Evolutionary conservation across 2,329 filamentous ascomycete genomes (phyloP).

Genomic region (Neocucurbitaria cava): DNA sequence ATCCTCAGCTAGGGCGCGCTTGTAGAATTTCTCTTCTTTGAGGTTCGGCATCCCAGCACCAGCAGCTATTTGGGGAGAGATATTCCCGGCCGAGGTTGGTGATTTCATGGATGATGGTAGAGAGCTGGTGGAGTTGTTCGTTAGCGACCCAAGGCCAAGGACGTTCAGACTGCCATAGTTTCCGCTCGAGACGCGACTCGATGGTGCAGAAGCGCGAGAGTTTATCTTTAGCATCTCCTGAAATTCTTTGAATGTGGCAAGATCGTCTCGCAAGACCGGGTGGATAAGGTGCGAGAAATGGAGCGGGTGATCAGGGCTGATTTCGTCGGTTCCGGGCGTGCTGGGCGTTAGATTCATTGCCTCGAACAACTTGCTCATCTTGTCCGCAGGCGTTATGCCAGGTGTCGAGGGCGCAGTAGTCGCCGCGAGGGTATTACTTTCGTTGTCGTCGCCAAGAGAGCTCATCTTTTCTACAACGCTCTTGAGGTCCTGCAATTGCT

Average conservation of each 20-base stretch:
- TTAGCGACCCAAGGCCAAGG: slow-evolving; percentile 60
- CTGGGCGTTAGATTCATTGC: slow-evolving; percentile 60
- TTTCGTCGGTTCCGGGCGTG: slow-evolving; percentile 57
- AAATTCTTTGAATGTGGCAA: slow-evolving; percentile 85
- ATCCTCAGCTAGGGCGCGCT: slow-evolving; percentile 85
- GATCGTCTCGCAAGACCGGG: slow-evolving; percentile 81
- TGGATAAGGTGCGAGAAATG: slow-evolving; percentile 85
- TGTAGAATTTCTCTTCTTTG: slow-evolving; percentile 94
- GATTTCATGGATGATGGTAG: slow-evolving; percentile 63
- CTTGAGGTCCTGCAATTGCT: slow-evolving; percentile 91
- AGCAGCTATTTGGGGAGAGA: slow-evolving; percentile 41
- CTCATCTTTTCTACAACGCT: slow-evolving; percentile 88
- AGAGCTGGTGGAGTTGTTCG: slow-evolving; percentile 59
- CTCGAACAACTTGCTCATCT: slow-evolving; percentile 67
- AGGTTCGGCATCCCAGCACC: slow-evolving; percentile 63
- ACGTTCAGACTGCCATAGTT: slow-evolving; percentile 71
- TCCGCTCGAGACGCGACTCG: slow-evolving; percentile 74
- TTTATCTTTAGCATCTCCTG: slow-evolving; percentile 73
- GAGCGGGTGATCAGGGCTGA: slow-evolving; percentile 68
- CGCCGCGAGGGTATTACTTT: slow-evolving; percentile 70
- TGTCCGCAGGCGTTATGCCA: slow-evolving; percentile 65
- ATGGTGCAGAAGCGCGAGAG: slow-evolving; percentile 62
- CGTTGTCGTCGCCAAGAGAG: slow-evolving; percentile 73
- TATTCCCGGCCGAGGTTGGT: slow-evolving; percentile 35
- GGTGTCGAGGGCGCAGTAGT: slow-evolving; percentile 79